These are phyloP conservation scores for Colletotrichum melonis DNA, from an alignment of 2,329 filamentous ascomycete genomes.

Conservation along the genomic window DNA sequence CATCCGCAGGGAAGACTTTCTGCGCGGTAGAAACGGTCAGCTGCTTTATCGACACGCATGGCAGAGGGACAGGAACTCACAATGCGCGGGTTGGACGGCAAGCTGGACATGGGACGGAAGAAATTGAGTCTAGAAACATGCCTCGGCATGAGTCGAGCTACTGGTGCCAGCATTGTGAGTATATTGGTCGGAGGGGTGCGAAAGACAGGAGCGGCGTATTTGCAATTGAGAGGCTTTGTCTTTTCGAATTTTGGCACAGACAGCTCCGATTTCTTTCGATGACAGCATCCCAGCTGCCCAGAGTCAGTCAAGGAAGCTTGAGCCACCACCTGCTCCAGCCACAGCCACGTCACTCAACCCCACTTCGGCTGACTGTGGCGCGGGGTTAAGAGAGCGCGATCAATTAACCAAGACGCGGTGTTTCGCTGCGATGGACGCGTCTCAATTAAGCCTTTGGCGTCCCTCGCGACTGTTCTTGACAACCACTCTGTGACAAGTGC, in stretches of 20 bases:
- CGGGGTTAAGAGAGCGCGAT: not conserved
- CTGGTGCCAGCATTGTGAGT: constrained; percentile 45
- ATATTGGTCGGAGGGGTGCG: not conserved
- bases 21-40: constrained; percentile 43
- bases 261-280: constrained; percentile 14
- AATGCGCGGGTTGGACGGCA: constrained; percentile 65
- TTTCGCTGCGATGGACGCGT: constrained; percentile 22
- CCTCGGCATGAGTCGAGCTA: constrained; percentile 40
- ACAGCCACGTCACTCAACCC: not conserved
- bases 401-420: constrained; percentile 6
- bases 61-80: constrained; percentile 50
- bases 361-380: not conserved
- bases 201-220: not conserved
- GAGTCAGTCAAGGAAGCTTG: not conserved
- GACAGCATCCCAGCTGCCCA: constrained; percentile 1
- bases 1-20: constrained; percentile 68
- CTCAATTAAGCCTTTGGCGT: constrained; percentile 36
- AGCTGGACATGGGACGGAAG: constrained; percentile 54
- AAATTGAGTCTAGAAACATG: constrained; percentile 14
- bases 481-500: not conserved
- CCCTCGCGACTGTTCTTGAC: not conserved
- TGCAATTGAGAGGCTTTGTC: constrained; percentile 7
- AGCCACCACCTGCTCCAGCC: not conserved
- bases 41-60: constrained; percentile 1
- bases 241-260: not conserved